Evolutionary conservation across 805 yeast genomes (phyloP).

Genomic region (Candida sanyiensis): DNA sequence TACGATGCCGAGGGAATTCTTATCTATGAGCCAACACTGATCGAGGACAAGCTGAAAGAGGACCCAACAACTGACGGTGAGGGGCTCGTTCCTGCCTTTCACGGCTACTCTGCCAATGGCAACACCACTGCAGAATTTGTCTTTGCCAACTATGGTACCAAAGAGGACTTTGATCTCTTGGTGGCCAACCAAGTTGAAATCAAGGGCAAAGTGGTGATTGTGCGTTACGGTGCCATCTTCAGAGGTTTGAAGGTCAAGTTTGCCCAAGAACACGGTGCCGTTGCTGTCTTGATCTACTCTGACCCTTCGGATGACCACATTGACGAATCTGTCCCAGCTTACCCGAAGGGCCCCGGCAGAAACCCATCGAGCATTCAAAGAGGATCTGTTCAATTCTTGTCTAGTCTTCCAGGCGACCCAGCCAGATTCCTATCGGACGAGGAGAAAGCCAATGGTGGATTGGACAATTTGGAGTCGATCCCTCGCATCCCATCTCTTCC

Average conservation of each 20-base stretch:
- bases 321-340: slow-evolving; percentile 54
- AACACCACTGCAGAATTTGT: slow-evolving; percentile 62
- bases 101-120: slow-evolving; percentile 72
- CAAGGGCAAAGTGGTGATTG: slow-evolving; percentile 56
- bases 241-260: slow-evolving; percentile 73
- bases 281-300: slow-evolving; percentile 59
- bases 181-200: slow-evolving; percentile 42
- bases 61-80: slow-evolving; percentile 39
- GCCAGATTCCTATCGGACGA: slow-evolving; percentile 47
- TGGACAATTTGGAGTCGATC: slow-evolving; percentile 42
- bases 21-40: slow-evolving; percentile 46
- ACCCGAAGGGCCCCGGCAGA: slow-evolving; percentile 74
- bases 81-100: slow-evolving; percentile 61
- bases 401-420: slow-evolving; percentile 70
- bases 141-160: slow-evolving; percentile 65
- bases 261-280: slow-evolving; percentile 67
- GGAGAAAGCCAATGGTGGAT: slow-evolving; percentile 47
- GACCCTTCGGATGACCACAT: slow-evolving; percentile 64
- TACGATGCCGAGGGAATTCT: slow-evolving; percentile 26
- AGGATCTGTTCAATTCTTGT: slow-evolving; percentile 63
- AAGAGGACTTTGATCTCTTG: slow-evolving; percentile 50
- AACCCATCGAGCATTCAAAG: slow-evolving; percentile 73
- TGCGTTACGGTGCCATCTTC: slow-evolving; percentile 59
- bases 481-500: slow-evolving; percentile 72
- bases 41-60: slow-evolving; percentile 47